Base-by-base conservation (phyloP, 495 filamentous ascomycete genomes). In the Lineolata rhizophorae region DNA sequence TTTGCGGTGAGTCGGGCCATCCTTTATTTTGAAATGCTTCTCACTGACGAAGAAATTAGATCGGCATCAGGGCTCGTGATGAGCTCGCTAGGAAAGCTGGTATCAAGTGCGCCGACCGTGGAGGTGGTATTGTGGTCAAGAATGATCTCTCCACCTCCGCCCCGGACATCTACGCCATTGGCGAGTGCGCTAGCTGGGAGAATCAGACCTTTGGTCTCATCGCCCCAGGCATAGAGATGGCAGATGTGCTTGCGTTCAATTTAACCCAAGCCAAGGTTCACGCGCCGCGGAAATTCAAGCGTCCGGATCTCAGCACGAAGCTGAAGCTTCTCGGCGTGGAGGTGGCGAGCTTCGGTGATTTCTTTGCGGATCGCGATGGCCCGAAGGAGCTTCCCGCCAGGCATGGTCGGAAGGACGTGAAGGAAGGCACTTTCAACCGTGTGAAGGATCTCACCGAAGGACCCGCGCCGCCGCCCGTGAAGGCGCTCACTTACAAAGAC, bases 151-250 rank as follows among this genome's bases (percentile, higher is more conserved):
- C 60, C 37, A 95, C 85, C 0, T 87, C 70, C 10, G 49, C 62
- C 3, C 56, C 70, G 0, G 67, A 74, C 37, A 70, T 95, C 20
- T 93, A 90, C 46, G 85, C 85, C 27, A 77, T 95, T 34, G 85
- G 85, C 31, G 85, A 95, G 54, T 93, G 85, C 44, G 85, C 85
- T 11, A 85, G 73, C 51, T 93, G 85, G 83, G 70, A 92, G 39
- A 80, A 71, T 44, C 77, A 91, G 48, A 90, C 81, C 0, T 95
- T 83, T 43, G 85, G 85, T 3, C 69, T 95, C 16, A 93, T 95
- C 43, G 85, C 81, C 1, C 85, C 85, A 0, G 85, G 85, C 11
- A 66, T 95, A 27, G 85, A 93, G 51, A 95, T 95, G 85, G 85
- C 85, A 0, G 85, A 95, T 45, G 73, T 95, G 3, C 62, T 93